phyloP scores from a whole-genome alignment of 1,139 yeast genomes.

The Candida mesenterica region DNA sequence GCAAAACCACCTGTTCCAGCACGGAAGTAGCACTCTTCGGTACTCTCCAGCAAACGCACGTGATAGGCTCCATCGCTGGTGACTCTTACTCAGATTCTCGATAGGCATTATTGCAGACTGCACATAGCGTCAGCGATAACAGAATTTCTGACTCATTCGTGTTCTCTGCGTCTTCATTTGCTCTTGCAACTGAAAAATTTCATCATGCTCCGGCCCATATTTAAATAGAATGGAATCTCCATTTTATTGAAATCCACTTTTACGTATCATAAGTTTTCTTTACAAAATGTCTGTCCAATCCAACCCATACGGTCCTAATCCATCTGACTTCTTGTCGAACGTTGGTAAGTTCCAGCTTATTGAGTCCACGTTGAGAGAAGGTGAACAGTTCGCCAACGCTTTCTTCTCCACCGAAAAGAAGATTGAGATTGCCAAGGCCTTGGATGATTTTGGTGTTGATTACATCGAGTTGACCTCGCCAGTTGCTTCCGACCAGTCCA shows the following conservation, averaged over 20 bases:
- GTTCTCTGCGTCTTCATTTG: not conserved
- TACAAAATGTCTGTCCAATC: slow-evolving; percentile 6
- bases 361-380: slow-evolving; percentile 95
- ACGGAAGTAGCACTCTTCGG: too few species aligned
- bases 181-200: not conserved
- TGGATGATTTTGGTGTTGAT: slow-evolving; percentile 97
- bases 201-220: not conserved
- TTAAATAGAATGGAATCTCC: not conserved
- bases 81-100: too few species aligned
- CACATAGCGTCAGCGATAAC: not conserved
- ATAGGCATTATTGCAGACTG: too few species aligned
- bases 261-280: too few species aligned
- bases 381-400: slow-evolving; percentile 98
- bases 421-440: slow-evolving; percentile 95
- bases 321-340: slow-evolving; percentile 87
- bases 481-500: slow-evolving; percentile 93
- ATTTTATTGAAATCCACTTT: too few species aligned
- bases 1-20: too few species aligned
- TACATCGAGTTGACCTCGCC: slow-evolving; percentile 97
- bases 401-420: slow-evolving; percentile 93
- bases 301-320: slow-evolving; percentile 96
- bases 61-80: too few species aligned
- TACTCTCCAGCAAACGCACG: too few species aligned
- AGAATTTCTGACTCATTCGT: not conserved
- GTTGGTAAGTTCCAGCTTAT: slow-evolving; percentile 87